Evolutionary conservation across 345 rosid genomes (phyloP).

Genomic region (Durio zibethinus): DNA sequence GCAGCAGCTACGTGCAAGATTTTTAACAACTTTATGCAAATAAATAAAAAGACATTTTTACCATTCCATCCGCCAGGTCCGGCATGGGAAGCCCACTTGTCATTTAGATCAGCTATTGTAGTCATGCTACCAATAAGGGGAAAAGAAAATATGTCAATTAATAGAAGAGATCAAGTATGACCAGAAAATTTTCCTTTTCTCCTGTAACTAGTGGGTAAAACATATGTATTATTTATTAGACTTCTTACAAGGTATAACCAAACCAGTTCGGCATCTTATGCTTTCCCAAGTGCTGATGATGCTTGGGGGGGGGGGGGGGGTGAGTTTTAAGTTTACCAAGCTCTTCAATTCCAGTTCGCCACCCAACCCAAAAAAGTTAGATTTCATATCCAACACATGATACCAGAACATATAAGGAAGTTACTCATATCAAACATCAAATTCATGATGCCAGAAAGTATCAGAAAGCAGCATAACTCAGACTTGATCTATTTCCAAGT

Average conservation of each 20-base stretch:
- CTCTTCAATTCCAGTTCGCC: background rate
- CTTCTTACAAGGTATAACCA: background rate
- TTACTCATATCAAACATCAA: background rate
- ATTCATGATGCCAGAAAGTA: background rate
- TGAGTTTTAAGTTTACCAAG: too few relatives aligned
- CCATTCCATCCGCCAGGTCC: slow-evolving; percentile 99
- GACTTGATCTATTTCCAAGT: background rate
- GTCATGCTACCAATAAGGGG: slow-evolving; percentile 63
- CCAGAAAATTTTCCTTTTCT: background rate
- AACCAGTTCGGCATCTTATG: background rate
- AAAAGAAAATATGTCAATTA: slow-evolving; percentile 13
- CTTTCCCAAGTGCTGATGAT: background rate
- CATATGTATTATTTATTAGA: background rate
- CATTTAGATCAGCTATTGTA: slow-evolving; percentile 82
- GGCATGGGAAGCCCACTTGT: slow-evolving; percentile 95
- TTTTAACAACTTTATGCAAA: background rate
- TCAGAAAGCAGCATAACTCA: background rate
- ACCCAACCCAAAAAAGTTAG: background rate
- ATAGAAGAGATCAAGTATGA: background rate
- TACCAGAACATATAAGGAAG: background rate
- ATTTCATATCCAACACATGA: background rate
- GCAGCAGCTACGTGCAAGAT: background rate
- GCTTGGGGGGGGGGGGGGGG: background rate
- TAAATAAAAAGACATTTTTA: slow-evolving; percentile 17
- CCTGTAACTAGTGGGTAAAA: background rate